Evolutionary conservation across 2,329 filamentous ascomycete species (phyloP), one percentile per base, ranked within the genome.

Genomic region (Dothistroma pini): DNA sequence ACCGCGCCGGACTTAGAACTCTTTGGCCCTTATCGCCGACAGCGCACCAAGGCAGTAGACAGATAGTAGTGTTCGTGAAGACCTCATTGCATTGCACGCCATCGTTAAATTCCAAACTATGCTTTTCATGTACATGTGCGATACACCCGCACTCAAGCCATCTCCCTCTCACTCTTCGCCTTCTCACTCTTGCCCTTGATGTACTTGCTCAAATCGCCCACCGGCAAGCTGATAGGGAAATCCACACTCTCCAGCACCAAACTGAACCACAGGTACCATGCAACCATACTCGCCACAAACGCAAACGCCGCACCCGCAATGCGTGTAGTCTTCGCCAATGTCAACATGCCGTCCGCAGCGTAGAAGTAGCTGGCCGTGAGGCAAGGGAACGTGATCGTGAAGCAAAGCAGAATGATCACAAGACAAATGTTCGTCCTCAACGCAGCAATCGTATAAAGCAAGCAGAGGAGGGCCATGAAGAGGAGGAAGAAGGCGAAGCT

Each of bases 161-260:
- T 61, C 29, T 63, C 55, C 12, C 54, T 54, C 22, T 54, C 56
- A 22, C 48, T 53, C 61, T 63, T 61, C 19, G 38, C n/a, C 58
- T 57, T 65, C 50, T 63, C 61, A 38, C 47, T 56, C 59, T 55
- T 61, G 34, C 65, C 63, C 54, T 65, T 65, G 52, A 65, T 56
- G 16, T 56, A 63, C 32, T 62, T 55, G 44, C 58, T 66, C 48
- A 67, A 47, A 49, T 67, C 63, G 9, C 65, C 66, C 21, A 64
- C 63, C 34, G 62, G 66, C 32, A 67, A 56, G 16, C 54, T 25
- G 35, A 63, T 35, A 11, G 64, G 65, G 52, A 65, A 67, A 47
- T 68, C 65, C 19, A 67, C 64, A 22, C 63, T 56, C 44, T 65
- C 65, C 52, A 66, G 48, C 22, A 66, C 48, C 57, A 63, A 63